Conservation (phyloP, 345 rosid genomes). For the Limnanthes douglasii region DNA sequence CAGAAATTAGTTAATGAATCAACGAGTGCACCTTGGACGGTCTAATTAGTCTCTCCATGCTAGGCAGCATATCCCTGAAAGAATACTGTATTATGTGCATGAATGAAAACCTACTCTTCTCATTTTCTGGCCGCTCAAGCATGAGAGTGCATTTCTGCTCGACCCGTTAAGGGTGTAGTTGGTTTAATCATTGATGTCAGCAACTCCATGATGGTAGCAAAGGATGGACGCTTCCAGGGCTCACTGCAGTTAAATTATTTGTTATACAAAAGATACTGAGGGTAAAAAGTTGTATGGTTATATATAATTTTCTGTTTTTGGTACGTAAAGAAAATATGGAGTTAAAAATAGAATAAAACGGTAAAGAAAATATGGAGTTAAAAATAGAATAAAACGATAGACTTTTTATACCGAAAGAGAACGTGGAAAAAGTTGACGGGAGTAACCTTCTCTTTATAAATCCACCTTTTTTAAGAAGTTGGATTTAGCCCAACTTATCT, state of each 20-base stretch:
- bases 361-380: too few relatives aligned
- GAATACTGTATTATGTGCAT: slow-evolving; percentile 60
- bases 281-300: too few relatives aligned
- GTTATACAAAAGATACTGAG: neutral
- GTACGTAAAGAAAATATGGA: too few relatives aligned
- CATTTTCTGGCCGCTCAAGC: slow-evolving; percentile 11
- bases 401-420: too few relatives aligned
- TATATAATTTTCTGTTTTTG: too few relatives aligned
- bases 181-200: slow-evolving; percentile 60
- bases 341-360: too few relatives aligned
- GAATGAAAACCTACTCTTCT: slow-evolving; percentile 11
- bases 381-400: too few relatives aligned
- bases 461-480: too few relatives aligned
- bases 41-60: slow-evolving; percentile 24
- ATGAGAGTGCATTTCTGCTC: slow-evolving; percentile 30
- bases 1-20: too few relatives aligned
- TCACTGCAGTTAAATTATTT: slow-evolving; percentile 35
- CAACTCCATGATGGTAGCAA: slow-evolving; percentile 67
- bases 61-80: slow-evolving; percentile 23
- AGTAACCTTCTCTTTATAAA: too few relatives aligned
- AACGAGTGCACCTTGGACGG: slow-evolving; percentile 27
- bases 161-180: slow-evolving; percentile 41
- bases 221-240: slow-evolving; percentile 97
- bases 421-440: too few relatives aligned
- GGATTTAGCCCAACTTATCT: too few relatives aligned